phyloP scores from a whole-genome alignment of 768 basidiomycete species.

The Panellus pusillus region DNA sequence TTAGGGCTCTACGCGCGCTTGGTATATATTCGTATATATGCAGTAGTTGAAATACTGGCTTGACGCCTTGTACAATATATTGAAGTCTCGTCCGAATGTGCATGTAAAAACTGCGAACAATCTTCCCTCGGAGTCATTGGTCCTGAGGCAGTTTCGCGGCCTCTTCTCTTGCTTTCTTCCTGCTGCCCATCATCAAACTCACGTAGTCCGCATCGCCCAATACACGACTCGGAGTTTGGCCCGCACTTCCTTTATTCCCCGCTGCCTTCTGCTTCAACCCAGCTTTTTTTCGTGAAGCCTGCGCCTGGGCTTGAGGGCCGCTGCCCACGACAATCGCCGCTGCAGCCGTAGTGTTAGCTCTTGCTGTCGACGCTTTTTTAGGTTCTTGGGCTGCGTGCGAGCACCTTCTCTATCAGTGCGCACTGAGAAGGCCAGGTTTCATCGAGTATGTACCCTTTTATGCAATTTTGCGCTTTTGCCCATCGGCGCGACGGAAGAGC shows the following conservation, averaged over 20 bases:
- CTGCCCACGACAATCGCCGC: slow-evolving; percentile 17
- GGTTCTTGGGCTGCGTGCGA: slow-evolving; percentile 22
- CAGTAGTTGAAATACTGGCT: neutral
- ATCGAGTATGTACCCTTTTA: slow-evolving; percentile 47
- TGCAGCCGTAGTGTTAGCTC: slow-evolving; percentile 19
- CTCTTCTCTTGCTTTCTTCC: slow-evolving; percentile 65
- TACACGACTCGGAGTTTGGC: slow-evolving; percentile 37
- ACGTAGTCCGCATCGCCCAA: slow-evolving; percentile 81
- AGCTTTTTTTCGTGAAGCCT: slow-evolving; percentile 50
- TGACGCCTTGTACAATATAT: slow-evolving; percentile 9
- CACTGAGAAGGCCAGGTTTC: neutral
- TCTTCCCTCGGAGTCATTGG: slow-evolving; percentile 1
- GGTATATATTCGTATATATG: neutral
- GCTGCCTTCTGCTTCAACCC: slow-evolving; percentile 44
- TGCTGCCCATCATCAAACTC: slow-evolving; percentile 66
- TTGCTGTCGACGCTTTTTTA: slow-evolving; percentile 34
- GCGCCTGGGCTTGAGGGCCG: slow-evolving; percentile 34
- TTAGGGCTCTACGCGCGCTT: too few relatives aligned
- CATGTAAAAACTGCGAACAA: too few relatives aligned
- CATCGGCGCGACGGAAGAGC: slow-evolving; percentile 34
- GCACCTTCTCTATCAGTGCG: neutral
- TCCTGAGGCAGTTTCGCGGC: slow-evolving; percentile 56
- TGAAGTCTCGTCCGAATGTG: neutral
- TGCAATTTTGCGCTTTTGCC: slow-evolving; percentile 68
- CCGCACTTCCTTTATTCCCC: slow-evolving; percentile 20